A percentile compares a stretch with the other conserved stretches of the same genome.
Conservation (phyloP, 164 flowering plant genomes). For the Vitis riparia region DNA sequence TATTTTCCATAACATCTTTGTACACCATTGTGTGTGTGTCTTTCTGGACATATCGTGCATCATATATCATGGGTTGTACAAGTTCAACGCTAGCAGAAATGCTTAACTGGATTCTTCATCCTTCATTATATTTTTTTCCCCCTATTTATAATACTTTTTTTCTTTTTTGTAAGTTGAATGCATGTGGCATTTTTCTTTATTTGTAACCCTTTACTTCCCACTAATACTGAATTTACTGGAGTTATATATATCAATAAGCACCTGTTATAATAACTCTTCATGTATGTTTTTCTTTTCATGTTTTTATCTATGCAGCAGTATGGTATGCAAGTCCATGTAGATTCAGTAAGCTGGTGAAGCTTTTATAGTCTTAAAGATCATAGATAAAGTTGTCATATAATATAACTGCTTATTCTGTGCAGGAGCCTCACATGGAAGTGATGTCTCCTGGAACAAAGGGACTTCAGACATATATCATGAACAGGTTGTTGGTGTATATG, state of each 20-base stretch:
- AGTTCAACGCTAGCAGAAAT: too few species aligned
- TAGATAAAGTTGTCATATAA: background rate
- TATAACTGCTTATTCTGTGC: conserved; percentile 11
- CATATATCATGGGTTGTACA: too few species aligned
- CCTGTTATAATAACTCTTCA: background rate
- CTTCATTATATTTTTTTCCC: too few species aligned
- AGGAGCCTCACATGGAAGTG: conserved; percentile 98
- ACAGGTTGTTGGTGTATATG: conserved; percentile 72
- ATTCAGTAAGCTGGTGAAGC: background rate
- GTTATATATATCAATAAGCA: background rate
- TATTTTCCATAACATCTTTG: too few species aligned
- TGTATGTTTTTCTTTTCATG: background rate
- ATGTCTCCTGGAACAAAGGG: conserved; percentile 81
- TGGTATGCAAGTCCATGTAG: background rate
- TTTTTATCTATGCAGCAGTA: background rate
- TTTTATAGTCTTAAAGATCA: background rate
- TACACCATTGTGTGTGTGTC: too few species aligned
- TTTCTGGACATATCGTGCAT: too few species aligned
- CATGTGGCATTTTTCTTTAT: too few species aligned
- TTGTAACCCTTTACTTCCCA: too few species aligned
- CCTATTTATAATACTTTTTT: too few species aligned
- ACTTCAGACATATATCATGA: conserved; percentile 67
- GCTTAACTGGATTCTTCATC: too few species aligned
- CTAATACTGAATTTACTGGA: too few species aligned
- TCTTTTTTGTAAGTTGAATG: too few species aligned